These are phyloP conservation scores for Elsinoe australis DNA, from an alignment of 2,329 filamentous ascomycete genomes.

Conservation along the genomic window DNA sequence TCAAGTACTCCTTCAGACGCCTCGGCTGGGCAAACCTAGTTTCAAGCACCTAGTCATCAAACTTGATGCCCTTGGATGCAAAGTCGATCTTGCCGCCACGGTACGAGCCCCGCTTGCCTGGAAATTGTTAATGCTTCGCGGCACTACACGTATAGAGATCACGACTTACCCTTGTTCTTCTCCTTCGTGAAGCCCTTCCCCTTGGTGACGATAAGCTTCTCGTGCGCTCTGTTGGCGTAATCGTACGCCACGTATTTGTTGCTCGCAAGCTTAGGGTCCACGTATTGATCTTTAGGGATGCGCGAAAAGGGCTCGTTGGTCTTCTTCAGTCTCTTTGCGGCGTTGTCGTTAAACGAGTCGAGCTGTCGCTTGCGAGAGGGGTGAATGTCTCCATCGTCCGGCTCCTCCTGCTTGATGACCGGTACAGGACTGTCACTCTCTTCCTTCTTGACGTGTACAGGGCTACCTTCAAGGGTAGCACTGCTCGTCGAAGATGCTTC, in stretches of 20 bases:
- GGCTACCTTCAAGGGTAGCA: constrained; percentile 21
- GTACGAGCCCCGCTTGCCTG: constrained; percentile 63
- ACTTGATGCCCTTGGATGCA: constrained; percentile 79
- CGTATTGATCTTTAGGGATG: constrained; percentile 60
- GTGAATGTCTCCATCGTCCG: constrained; percentile 33
- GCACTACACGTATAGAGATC: constrained; percentile 4
- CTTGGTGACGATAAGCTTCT: constrained; percentile 81
- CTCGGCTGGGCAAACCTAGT: background rate
- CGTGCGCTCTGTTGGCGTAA: constrained; percentile 81
- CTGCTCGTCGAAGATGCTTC: constrained; percentile 43
- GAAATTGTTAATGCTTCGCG: constrained; percentile 42
- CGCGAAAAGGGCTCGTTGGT: constrained; percentile 67
- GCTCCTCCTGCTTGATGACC: constrained; percentile 23
- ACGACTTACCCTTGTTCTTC: constrained; percentile 70
- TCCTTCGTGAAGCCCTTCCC: constrained; percentile 99
- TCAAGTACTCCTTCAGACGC: no score
- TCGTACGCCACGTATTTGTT: constrained; percentile 78
- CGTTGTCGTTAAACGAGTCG: constrained; percentile 19
- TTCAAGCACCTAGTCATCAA: constrained; percentile 63
- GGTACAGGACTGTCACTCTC: constrained; percentile 20
- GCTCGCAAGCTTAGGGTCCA: constrained; percentile 62
- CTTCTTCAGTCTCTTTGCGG: constrained; percentile 40
- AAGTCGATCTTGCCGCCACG: constrained; percentile 84
- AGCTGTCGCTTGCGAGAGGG: constrained; percentile 39
- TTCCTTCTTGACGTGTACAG: constrained; percentile 20